Evolutionary conservation across 768 basidiomycete genomes (phyloP).

Genomic region (Psilocybe subaeruginosa): DNA sequence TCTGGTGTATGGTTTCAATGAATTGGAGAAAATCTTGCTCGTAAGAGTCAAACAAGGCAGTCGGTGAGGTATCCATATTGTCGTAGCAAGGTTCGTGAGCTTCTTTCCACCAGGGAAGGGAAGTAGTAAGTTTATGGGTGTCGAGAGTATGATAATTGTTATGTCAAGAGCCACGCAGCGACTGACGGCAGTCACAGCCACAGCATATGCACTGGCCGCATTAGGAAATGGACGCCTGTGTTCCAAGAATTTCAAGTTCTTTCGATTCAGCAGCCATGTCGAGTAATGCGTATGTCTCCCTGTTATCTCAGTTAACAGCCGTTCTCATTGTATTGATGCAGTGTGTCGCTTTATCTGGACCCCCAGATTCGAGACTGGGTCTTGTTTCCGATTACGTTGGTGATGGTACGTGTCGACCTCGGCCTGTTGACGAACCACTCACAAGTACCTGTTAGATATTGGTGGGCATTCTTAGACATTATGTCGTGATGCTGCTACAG

Average conservation of each 20-base stretch:
- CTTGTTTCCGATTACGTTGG: constrained; percentile 93
- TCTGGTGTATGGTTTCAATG: constrained; percentile 70
- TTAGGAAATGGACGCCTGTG: constrained; percentile 14
- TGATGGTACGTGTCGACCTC: constrained; percentile 71
- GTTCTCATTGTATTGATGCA: constrained; percentile 22
- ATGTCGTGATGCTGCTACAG: constrained; percentile 86
- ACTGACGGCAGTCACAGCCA: constrained; percentile 14
- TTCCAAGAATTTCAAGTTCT: constrained; percentile 2
- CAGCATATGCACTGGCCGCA: constrained; percentile 9
- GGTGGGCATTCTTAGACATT: constrained; percentile 91
- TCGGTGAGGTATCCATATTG: constrained; percentile 81
- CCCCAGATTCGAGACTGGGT: constrained; percentile 96
- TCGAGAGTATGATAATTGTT: constrained; percentile 9
- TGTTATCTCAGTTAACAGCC: background rate
- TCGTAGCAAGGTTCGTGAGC: constrained; percentile 8
- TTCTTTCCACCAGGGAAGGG: constrained; percentile 34
- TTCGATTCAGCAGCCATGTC: constrained; percentile 28
- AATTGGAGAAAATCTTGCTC: constrained; percentile 92
- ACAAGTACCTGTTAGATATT: constrained; percentile 64
- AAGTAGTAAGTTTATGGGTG: constrained; percentile 2
- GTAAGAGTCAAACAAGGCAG: constrained; percentile 87
- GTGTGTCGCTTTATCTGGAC: constrained; percentile 75
- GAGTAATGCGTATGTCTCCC: constrained; percentile 42
- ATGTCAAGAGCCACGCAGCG: constrained; percentile 3
- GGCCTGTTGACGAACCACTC: background rate